Percentiles rank a stretch among this genome's conserved stretches.
phyloP scores from a whole-genome alignment of 306 rosid genomes.

The Adenanthera pavonina region DNA sequence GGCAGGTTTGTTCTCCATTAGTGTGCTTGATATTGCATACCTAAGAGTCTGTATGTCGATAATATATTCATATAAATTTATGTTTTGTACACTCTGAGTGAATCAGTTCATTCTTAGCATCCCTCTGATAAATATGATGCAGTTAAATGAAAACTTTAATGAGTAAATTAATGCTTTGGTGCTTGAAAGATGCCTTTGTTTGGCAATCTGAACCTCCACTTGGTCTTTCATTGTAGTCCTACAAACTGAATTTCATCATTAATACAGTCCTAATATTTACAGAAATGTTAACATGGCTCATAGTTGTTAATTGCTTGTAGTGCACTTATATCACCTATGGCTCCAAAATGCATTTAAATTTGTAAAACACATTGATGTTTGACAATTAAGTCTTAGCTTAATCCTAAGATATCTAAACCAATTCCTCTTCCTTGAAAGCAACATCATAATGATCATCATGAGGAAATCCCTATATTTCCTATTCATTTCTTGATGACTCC shows the following conservation, averaged over 20 bases:
- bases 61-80: not conserved
- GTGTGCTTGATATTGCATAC: not conserved
- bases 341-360: not conserved
- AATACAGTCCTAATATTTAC: not conserved
- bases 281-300: not conserved
- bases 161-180: not conserved
- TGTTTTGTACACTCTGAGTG: not conserved
- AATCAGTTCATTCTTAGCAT: not conserved
- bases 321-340: not conserved
- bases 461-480: not conserved
- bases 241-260: not conserved
- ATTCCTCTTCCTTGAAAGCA: not conserved
- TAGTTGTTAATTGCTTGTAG: not conserved
- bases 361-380: not conserved
- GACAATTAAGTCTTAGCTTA: not conserved
- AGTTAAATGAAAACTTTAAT: not conserved
- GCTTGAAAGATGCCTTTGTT: not conserved
- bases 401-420: not conserved
- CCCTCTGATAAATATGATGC: not conserved
- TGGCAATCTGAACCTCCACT: not conserved
- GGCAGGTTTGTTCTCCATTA: conserved; percentile 1
- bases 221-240: not conserved
- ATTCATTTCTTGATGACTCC: not conserved
- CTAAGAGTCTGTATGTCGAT: not conserved
- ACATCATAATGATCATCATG: not conserved